These are phyloP conservation scores for Nymphaea thermarum DNA, from an alignment of 164 flowering plant genomes.

Conservation along the genomic window DNA sequence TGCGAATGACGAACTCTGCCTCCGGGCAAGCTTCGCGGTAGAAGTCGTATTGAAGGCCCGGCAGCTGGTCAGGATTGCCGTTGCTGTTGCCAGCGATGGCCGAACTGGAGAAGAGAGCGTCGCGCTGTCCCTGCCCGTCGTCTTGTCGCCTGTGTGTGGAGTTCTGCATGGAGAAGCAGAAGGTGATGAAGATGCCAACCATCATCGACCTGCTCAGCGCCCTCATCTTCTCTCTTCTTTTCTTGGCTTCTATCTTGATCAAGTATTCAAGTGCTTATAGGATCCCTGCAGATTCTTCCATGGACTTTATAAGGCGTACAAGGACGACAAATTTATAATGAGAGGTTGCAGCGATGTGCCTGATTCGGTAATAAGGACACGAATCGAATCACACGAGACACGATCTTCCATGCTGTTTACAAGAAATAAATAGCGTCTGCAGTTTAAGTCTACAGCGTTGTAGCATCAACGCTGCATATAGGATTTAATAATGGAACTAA, in stretches of 20 bases:
- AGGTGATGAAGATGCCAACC: background rate
- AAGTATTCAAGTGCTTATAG: too few relatives aligned
- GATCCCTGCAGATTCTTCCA: too few relatives aligned
- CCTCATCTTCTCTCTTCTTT: background rate
- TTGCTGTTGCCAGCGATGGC: background rate
- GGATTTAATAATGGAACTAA: too few relatives aligned
- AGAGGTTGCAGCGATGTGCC: too few relatives aligned
- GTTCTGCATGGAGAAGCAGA: background rate
- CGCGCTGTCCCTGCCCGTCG: background rate
- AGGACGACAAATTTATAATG: too few relatives aligned
- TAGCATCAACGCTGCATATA: too few relatives aligned
- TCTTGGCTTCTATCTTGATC: background rate
- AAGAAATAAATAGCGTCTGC: too few relatives aligned
- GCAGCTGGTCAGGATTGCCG: background rate
- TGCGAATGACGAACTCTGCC: slow-evolving; percentile 27
- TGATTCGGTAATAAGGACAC: too few relatives aligned
- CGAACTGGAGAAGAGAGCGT: background rate
- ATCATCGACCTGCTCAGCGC: background rate
- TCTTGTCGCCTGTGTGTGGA: background rate
- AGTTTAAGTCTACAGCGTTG: too few relatives aligned
- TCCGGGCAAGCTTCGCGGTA: slow-evolving; percentile 35
- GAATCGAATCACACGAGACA: too few relatives aligned
- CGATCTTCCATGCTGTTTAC: too few relatives aligned
- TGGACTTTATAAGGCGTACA: too few relatives aligned
- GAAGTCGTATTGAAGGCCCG: slow-evolving; percentile 28